Conservation (phyloP, 2,329 filamentous ascomycete genomes). For the Penicillium janthinellum region DNA sequence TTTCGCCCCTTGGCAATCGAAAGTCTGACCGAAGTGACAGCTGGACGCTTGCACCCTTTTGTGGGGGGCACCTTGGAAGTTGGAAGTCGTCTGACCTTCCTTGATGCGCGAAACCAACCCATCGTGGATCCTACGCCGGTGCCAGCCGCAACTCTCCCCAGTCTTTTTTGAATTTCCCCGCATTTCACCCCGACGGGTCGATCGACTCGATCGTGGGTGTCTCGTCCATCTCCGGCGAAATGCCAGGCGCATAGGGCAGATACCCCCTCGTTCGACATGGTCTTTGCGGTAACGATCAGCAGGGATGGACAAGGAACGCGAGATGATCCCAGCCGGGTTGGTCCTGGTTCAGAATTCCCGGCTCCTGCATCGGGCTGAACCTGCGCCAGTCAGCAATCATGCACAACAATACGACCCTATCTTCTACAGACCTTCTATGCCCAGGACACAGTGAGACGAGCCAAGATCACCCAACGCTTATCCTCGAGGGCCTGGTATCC, state of each 20-base stretch:
- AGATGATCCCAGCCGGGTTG: not conserved
- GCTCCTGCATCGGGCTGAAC: not conserved
- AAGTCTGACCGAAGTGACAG: too few relatives aligned
- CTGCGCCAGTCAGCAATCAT: not conserved
- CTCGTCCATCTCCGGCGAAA: not conserved
- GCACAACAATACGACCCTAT: not conserved
- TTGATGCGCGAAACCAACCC: too few relatives aligned
- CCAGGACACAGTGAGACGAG: not conserved
- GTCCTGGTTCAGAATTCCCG: not conserved
- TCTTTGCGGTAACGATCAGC: constrained; percentile 6
- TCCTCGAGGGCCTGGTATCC: not conserved
- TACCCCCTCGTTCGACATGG: not conserved
- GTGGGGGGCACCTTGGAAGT: too few relatives aligned
- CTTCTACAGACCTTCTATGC: not conserved
- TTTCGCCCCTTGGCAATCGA: too few relatives aligned
- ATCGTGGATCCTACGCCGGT: not conserved
- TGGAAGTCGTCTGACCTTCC: too few relatives aligned
- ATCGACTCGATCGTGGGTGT: constrained; percentile 9
- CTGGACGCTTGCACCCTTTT: too few relatives aligned
- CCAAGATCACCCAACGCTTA: not conserved
- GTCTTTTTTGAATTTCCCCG: not conserved
- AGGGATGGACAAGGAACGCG: not conserved
- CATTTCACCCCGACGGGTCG: constrained; percentile 12
- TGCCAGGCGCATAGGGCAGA: not conserved
- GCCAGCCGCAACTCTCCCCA: not conserved